A percentile compares a stretch with the other conserved stretches of the same genome.
phyloP scores from a whole-genome alignment of 805 yeast species.

The Metschnikowia colocasiae region DNA sequence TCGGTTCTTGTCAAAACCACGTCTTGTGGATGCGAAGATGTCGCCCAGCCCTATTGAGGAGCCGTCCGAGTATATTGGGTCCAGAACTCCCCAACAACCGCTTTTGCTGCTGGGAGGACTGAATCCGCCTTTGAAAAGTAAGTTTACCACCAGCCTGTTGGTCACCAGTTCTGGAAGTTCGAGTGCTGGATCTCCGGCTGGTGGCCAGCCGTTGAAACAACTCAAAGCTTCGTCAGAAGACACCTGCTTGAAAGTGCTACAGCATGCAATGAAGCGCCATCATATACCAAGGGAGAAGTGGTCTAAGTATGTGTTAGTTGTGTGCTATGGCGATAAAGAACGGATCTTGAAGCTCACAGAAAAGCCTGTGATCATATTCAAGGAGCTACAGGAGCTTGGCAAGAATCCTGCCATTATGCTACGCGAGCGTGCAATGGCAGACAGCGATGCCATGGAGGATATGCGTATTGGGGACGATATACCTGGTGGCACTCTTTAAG shows the following conservation, averaged over 20 bases:
- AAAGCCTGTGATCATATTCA: constrained; percentile 80
- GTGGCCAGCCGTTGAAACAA: constrained; percentile 65
- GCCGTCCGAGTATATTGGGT: constrained; percentile 1
- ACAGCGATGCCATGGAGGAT: constrained; percentile 28
- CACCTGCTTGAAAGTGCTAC: constrained; percentile 82
- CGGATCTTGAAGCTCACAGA: constrained; percentile 79
- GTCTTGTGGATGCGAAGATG: constrained; percentile 14
- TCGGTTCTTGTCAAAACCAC: constrained; percentile 14
- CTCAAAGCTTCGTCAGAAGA: constrained; percentile 85
- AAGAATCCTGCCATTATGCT: constrained; percentile 90
- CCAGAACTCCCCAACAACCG: constrained; percentile 6
- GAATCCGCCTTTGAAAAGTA: constrained; percentile 6
- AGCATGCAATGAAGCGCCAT: constrained; percentile 85
- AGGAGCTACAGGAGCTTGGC: constrained; percentile 81
- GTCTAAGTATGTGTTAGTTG: constrained; percentile 83
- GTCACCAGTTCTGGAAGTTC: constrained; percentile 5
- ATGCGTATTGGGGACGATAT: constrained; percentile 41
- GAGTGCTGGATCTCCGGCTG: constrained; percentile 1
- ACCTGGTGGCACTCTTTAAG: constrained; percentile 41
- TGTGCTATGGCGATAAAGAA: constrained; percentile 89
- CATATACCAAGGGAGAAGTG: constrained; percentile 74
- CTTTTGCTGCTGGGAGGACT: neutral
- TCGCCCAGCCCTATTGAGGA: constrained; percentile 10
- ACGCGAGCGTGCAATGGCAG: constrained; percentile 59
- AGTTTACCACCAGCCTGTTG: constrained; percentile 13